Conservation (phyloP, 2,329 filamentous ascomycete genomes). For the Amphichorda felina region DNA sequence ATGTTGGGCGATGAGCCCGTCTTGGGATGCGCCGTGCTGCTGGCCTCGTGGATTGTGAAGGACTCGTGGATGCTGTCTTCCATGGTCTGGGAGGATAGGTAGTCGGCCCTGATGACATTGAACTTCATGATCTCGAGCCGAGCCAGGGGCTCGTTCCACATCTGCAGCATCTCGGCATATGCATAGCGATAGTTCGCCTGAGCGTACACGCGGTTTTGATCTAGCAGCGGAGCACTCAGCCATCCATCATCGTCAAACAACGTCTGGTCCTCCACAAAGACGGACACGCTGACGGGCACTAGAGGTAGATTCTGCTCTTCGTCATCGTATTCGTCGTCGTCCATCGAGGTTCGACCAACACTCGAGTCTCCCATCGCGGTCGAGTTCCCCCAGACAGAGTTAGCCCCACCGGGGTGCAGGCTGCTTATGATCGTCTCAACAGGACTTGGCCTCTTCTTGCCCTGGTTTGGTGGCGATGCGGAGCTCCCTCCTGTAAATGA, state of each 20-base stretch:
- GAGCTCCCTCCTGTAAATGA: conserved; percentile 24
- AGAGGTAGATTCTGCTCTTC: conserved; percentile 25
- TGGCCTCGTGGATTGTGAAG: conserved; percentile 24
- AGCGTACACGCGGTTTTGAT: conserved; percentile 31
- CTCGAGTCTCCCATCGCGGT: conserved; percentile 32
- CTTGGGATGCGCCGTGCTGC: conserved; percentile 20
- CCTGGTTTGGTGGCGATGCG: conserved; percentile 30
- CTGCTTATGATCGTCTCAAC: conserved; percentile 47
- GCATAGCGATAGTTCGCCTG: conserved; percentile 51
- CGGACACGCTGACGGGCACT: conserved; percentile 37
- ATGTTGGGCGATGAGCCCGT: conserved; percentile 39
- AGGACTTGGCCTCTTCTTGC: conserved; percentile 46
- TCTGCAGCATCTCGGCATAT: conserved; percentile 58
- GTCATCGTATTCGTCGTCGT: conserved; percentile 37
- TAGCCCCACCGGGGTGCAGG: conserved; percentile 30
- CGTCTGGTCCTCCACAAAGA: conserved; percentile 49
- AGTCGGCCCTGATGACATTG: conserved; percentile 45
- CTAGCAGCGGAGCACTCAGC: conserved; percentile 46
- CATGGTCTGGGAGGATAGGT: conserved; percentile 10
- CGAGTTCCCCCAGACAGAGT: conserved; percentile 29
- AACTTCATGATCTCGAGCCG: conserved; percentile 60
- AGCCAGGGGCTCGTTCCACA: conserved; percentile 51
- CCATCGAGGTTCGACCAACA: conserved; percentile 36
- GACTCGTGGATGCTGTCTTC: conserved; percentile 22
- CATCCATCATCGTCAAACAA: conserved; percentile 59